Evolutionary conservation across 2,329 filamentous ascomycete species (phyloP), one percentile per base, ranked within the genome.

Genomic region (Colletotrichum lentis): DNA sequence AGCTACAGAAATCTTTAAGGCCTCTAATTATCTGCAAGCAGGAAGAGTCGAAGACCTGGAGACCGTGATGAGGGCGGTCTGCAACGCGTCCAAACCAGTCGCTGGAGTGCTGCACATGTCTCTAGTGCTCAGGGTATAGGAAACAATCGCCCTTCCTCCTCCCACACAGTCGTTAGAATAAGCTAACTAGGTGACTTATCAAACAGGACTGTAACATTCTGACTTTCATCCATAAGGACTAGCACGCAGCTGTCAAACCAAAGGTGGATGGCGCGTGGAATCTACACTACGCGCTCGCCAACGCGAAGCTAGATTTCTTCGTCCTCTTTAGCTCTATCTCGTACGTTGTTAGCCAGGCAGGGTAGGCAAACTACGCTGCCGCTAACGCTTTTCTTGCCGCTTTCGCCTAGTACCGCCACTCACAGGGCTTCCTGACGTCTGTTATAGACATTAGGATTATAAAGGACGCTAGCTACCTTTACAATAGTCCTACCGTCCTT

Each of bases 21-120:
- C 80, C 0, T 82, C 84, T 69, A 73, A 80, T 0, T 76, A 78
- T 53, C 79, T 85, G 78, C 80, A 84, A 60, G 73, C 73, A 2
- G 82, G 81, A 0, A 73, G 77, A 66, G 75, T 81, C 7, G 72
- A 72, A 1, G 60, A 71, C n/a, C 49, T 58, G 12, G 69, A 71
- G 0, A 74, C 77, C 8, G 76, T 80, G 3, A 61, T 72, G 20
- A 69, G 64, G 2, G 73, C 74, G 1, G 64, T 76, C 3, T 2
- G 77, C 77, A 78, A 7, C 39, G 58, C 58, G 16, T 12, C 58
- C 57, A 44, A 41, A 71, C 76, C 77, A 5, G 73, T 83, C 20
- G 73, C 74, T 24, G 80, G 81, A 22, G 72, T 82, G 7, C 65
- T 83, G 4, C 78, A 83, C 47, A 71, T 77, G 47, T 74, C 80